Evolutionary conservation across 257 asterid species (phyloP).

Genomic region (Jacaranda mimosifolia): DNA sequence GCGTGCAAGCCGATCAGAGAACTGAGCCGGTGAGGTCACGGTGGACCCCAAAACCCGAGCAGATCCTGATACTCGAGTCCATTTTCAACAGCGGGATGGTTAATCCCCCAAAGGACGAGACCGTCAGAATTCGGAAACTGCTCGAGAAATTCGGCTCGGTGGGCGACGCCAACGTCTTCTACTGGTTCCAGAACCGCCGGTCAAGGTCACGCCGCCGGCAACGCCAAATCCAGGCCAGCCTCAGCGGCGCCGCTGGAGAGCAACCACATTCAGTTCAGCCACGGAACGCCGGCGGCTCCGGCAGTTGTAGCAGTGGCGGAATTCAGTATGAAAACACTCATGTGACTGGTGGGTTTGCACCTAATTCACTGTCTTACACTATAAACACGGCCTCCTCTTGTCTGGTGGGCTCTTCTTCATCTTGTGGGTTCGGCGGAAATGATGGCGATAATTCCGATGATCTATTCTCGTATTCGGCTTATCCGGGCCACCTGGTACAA

Average conservation of each 20-base stretch:
- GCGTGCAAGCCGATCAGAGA: constrained; percentile 28
- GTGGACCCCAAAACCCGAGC: constrained; percentile 91
- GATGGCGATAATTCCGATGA: constrained; percentile 8
- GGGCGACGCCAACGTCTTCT: constrained; percentile 83
- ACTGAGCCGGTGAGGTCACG: constrained; percentile 67
- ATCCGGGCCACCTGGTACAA: constrained; percentile 12
- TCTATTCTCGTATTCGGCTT: constrained; percentile 33
- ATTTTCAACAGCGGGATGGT: constrained; percentile 90
- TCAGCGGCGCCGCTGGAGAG: constrained; percentile 31
- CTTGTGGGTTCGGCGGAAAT: constrained; percentile 36
- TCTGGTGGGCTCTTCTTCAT: constrained; percentile 44
- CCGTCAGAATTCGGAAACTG: constrained; percentile 61
- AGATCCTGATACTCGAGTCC: constrained; percentile 78
- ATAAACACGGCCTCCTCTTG: constrained; percentile 28
- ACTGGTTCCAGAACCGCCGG: constrained; percentile 95
- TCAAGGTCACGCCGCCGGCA: constrained; percentile 83
- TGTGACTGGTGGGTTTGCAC: constrained; percentile 8
- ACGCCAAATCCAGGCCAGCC: constrained; percentile 63
- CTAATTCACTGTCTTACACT: neutral
- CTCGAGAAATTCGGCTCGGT: constrained; percentile 80
- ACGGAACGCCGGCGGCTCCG: neutral
- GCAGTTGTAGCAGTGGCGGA: constrained; percentile 19
- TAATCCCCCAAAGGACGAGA: constrained; percentile 80
- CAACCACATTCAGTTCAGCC: constrained; percentile 21
- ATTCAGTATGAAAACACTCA: constrained; percentile 38